Base-by-base conservation (phyloP, 371 early-diverging fungal species). In the Coemansia sp. region DNA sequence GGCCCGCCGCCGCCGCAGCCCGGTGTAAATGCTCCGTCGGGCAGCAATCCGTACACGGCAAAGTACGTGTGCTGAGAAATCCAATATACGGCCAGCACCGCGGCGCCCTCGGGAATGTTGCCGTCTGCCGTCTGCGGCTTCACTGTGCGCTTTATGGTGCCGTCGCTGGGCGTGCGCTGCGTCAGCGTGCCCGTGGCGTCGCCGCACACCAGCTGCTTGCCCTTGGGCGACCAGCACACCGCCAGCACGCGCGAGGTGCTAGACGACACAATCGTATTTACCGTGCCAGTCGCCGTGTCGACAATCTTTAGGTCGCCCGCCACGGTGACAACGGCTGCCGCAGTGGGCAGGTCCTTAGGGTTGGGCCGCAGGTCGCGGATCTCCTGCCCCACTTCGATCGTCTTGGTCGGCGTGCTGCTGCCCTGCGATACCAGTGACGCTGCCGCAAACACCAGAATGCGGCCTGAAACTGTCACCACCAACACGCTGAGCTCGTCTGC, bases 181-280 rank as follows among this genome's bases (percentile, higher is more conserved):
- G 68, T 78, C 5, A 69, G 58, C 26, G 33, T 40, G 16, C 47
- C 61, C 4, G 16, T 33, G 33, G 51, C 20, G 26, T 72, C 74
- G 20, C 79, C 79, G 14, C 77, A 76, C 30, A 68, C 77, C 34
- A 78, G 72, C 66, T 78, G 79, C 63, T 78, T 78, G 41, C 79
- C 79, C 55, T 78, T 78, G 55, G 69, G 79, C 31, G 79, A 78
- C 79, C 79, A 78, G 51, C 79, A 77, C 11, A 78, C 65, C 6
- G 63, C 40, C 1, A 63, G 64, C 26, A 65, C 51, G n/a, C 50
- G 41, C 14, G 40, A 16, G 7, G 7, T 47, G 42, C 42, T 14
- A 0, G 57, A 31, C 1, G 10, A 12, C 6, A 74, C 57, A 30
- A 65, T 61, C 4, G 43, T 58, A 14, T 38, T 63, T 6, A 12